Base-by-base conservation (phyloP, 2,329 filamentous ascomycete species). In the Arthrobotrys sinensis region DNA sequence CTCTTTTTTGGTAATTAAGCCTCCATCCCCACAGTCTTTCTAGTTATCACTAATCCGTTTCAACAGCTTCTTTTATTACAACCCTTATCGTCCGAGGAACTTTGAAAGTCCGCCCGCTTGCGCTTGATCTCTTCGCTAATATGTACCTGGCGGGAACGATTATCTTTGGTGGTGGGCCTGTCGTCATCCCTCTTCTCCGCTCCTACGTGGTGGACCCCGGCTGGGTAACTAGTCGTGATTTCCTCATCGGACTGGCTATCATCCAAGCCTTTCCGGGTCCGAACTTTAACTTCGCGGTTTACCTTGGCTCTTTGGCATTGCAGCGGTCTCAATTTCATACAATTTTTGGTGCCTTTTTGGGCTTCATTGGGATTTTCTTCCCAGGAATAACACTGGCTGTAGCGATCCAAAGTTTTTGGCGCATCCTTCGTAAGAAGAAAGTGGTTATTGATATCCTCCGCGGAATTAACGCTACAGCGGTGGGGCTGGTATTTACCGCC, bases 101-200 rank as follows among this genome's bases (percentile, higher is more conserved):
- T 1, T 57, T 87, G 7, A 71, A 83, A 0, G 52, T 82, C 5
- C 84, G 83, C 0, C 85, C 88, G 0, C 83, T 89, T 0, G 83
- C 87, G 0, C 89, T 89, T 80, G 85, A 87, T 57, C 86, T 93
- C 21, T 93, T 93, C 81, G 86, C 90, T 2, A 93, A 92, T 82
- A 88, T 93, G 84, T 93, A 91, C 81, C 88, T 93, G 0, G 91
- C 91, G 0, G 91, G 91, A 16, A 93, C 91, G 1, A 88, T 90
- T 71, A 90, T 90, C 78, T 83, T 83, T 62, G 89, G 89, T 1
- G 89, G 90, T 1, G 89, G 89, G 0, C 89, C 89, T 0, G 89
- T 91, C 0, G 89, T 91, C 0, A 90, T 91, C 50, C 89, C 90
- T 0, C 85, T 91, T 0, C 85, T 91, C 1, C 85, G 89, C n/a